A percentile compares a stretch with the other conserved stretches of the same genome.
phyloP scores from a whole-genome alignment of 2,329 filamentous ascomycete species.

The Penicillium sclerotigenum region DNA sequence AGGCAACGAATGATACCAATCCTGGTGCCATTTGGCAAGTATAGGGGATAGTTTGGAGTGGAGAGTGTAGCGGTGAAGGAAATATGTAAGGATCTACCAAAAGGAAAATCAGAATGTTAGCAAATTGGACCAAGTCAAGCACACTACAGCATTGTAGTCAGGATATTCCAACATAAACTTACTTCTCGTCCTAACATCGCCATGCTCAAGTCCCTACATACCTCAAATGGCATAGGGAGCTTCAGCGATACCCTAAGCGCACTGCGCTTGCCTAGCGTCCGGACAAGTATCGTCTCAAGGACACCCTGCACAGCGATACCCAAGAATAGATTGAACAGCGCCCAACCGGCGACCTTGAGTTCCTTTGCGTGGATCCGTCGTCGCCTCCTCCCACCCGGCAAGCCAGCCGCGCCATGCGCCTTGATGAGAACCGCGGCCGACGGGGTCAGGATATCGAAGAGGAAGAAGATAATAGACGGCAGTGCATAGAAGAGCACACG shows the following conservation, averaged over 20 bases:
- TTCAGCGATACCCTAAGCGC: slow-evolving; percentile 57
- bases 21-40: slow-evolving; percentile 52
- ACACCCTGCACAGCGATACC: slow-evolving; percentile 53
- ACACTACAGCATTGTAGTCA: background rate
- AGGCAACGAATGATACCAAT: slow-evolving; percentile 56
- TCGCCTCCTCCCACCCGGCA: slow-evolving; percentile 44
- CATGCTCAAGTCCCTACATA: slow-evolving; percentile 54
- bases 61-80: slow-evolving; percentile 68
- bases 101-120: slow-evolving; percentile 2
- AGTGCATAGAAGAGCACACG: slow-evolving; percentile 68
- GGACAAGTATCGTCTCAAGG: slow-evolving; percentile 55
- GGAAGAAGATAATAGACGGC: slow-evolving; percentile 68
- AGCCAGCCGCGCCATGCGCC: slow-evolving; percentile 55
- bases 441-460: slow-evolving; percentile 69
- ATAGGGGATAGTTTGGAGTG: slow-evolving; percentile 55
- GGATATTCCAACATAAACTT: slow-evolving; percentile 18
- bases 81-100: slow-evolving; percentile 51
- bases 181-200: slow-evolving; percentile 59
- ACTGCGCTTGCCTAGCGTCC: slow-evolving; percentile 52
- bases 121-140: background rate
- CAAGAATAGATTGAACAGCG: slow-evolving; percentile 55
- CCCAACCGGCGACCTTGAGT: slow-evolving; percentile 53
- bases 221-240: slow-evolving; percentile 61
- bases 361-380: slow-evolving; percentile 41
- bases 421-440: slow-evolving; percentile 68